phyloP scores from a whole-genome alignment of 768 basidiomycete species.

The Pholiota molesta region DNA sequence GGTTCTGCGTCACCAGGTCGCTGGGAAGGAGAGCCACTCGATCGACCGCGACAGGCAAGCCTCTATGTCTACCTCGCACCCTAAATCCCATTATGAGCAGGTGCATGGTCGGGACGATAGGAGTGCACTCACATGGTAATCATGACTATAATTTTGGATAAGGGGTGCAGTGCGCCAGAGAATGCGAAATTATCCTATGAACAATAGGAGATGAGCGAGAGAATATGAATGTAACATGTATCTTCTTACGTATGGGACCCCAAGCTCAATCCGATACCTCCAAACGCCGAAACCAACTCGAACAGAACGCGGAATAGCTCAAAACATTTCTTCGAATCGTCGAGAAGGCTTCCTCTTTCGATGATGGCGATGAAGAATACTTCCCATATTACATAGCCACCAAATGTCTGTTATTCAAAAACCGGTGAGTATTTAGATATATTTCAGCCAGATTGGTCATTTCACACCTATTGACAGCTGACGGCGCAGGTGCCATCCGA shows the following conservation, averaged over 20 bases:
- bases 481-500: slow-evolving; percentile 61
- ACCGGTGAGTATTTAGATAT: background rate
- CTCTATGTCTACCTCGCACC: slow-evolving; percentile 75
- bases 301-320: slow-evolving; percentile 59
- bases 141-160: slow-evolving; percentile 75
- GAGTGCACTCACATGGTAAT: slow-evolving; percentile 83
- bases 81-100: no score
- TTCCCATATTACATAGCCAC: slow-evolving; percentile 79
- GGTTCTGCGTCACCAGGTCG: slow-evolving; percentile 27
- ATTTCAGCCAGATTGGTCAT: background rate
- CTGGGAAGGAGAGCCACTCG: slow-evolving; percentile 48
- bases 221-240: background rate
- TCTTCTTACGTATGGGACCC: slow-evolving; percentile 47
- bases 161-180: slow-evolving; percentile 57
- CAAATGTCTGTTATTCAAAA: slow-evolving; percentile 58
- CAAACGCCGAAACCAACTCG: slow-evolving; percentile 70
- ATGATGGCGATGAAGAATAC: slow-evolving; percentile 75
- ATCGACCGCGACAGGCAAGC: slow-evolving; percentile 69
- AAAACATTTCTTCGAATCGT: slow-evolving; percentile 64
- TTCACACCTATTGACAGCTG: slow-evolving; percentile 58
- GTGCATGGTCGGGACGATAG: no score
- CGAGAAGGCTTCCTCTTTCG: slow-evolving; percentile 60
- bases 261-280: slow-evolving; percentile 69
- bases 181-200: slow-evolving; percentile 62
- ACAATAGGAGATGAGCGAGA: background rate